phyloP scores from a whole-genome alignment of 1,284 basidiomycete genomes.

The Apiotrichum brassicae region DNA sequence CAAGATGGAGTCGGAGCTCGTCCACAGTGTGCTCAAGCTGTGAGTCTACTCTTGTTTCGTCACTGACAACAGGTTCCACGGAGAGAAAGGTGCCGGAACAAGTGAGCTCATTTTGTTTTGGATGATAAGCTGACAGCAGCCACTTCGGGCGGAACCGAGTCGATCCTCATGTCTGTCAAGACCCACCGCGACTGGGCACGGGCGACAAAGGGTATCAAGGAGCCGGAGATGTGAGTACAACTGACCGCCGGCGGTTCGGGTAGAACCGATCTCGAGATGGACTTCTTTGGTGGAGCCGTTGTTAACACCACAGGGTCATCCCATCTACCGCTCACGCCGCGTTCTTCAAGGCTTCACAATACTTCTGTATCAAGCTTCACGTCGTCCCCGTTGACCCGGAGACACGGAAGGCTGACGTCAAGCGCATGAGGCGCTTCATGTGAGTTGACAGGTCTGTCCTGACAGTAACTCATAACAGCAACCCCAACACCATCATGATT shows the following conservation, averaged over 20 bases:
- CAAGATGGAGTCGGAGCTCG: constrained; percentile 97
- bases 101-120: constrained; percentile 43
- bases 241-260: background rate
- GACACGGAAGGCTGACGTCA: constrained; percentile 75
- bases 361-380: constrained; percentile 89
- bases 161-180: constrained; percentile 79
- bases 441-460: constrained; percentile 48
- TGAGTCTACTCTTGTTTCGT: constrained; percentile 17
- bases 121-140: constrained; percentile 38
- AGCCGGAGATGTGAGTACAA: constrained; percentile 79
- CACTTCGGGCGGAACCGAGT: constrained; percentile 93
- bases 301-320: constrained; percentile 54
- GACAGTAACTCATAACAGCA: constrained; percentile 22
- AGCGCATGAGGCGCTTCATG: constrained; percentile 75
- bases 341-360: constrained; percentile 86
- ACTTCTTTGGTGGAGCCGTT: no score
- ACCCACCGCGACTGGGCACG: constrained; percentile 90
- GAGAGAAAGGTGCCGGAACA: constrained; percentile 74
- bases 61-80: constrained; percentile 58
- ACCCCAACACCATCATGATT: constrained; percentile 55
- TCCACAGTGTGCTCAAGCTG: constrained; percentile 84
- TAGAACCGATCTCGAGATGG: no score
- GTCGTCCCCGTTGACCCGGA: constrained; percentile 74
- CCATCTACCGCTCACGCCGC: constrained; percentile 86
- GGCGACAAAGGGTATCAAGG: constrained; percentile 74